phyloP scores from a whole-genome alignment of 345 rosid genomes.

The Lepidium didymum region DNA sequence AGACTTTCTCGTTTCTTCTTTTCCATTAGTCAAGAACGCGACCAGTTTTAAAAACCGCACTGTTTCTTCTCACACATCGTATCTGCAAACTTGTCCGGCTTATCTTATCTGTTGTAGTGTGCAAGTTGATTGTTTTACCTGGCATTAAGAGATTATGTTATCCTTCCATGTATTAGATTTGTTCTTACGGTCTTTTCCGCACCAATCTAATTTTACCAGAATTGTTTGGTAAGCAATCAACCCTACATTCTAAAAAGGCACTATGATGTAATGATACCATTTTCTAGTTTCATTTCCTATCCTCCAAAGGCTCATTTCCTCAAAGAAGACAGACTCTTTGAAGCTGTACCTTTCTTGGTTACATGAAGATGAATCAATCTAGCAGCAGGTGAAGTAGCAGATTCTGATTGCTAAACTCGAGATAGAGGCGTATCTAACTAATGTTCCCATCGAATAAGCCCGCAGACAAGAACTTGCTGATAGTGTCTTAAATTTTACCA shows the following conservation, averaged over 20 bases:
- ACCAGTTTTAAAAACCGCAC: not conserved
- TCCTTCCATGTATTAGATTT: not conserved
- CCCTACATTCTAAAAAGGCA: too few species aligned
- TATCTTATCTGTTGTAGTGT: not conserved
- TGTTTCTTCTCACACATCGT: not conserved
- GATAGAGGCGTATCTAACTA: not conserved
- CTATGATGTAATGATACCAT: too few species aligned
- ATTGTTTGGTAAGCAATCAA: not conserved
- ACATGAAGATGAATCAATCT: not conserved
- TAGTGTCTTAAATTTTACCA: not conserved
- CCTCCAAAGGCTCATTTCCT: not conserved
- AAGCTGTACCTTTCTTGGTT: not conserved
- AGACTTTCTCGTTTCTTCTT: not conserved
- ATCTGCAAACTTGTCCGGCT: not conserved
- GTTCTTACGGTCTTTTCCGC: not conserved
- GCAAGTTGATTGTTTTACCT: not conserved
- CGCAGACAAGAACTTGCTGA: not conserved
- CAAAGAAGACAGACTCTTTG: not conserved
- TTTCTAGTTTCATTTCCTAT: not conserved
- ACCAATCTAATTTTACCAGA: conserved; percentile 2
- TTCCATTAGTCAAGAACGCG: not conserved
- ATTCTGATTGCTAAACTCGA: not conserved
- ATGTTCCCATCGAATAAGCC: not conserved
- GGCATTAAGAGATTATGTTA: not conserved
- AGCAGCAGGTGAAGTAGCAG: not conserved